Evolutionary conservation across 108 stramenopile species (phyloP).

Genomic region (Thalassiosira profunda): DNA sequence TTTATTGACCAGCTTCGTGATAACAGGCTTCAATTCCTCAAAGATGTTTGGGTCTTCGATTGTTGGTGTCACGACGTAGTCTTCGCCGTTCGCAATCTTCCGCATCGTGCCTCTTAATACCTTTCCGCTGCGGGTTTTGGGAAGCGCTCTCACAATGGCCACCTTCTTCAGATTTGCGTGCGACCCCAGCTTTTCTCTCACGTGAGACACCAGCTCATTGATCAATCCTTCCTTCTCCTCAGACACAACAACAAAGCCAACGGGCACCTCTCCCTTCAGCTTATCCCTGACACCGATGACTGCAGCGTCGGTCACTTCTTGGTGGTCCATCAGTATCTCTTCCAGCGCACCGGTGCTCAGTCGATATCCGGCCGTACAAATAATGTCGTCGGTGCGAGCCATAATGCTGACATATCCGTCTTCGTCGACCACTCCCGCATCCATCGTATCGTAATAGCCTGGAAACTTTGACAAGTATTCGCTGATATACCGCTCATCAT

Average conservation of each 20-base stretch:
- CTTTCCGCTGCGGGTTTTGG: slow-evolving; percentile 86
- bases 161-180: slow-evolving; percentile 71
- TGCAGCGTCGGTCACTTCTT: slow-evolving; percentile 71
- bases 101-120: slow-evolving; percentile 67
- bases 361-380: slow-evolving; percentile 80
- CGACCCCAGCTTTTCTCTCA: slow-evolving; percentile 69
- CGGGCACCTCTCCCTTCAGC: slow-evolving; percentile 75
- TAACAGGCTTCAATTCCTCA: slow-evolving; percentile 41
- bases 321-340: slow-evolving; percentile 66
- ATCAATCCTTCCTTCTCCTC: slow-evolving; percentile 34
- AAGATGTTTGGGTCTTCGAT: slow-evolving; percentile 76
- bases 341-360: slow-evolving; percentile 75
- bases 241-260: slow-evolving; percentile 67
- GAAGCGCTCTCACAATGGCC: slow-evolving; percentile 58
- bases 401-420: slow-evolving; percentile 81
- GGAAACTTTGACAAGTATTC: slow-evolving; percentile 60
- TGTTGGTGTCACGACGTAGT: slow-evolving; percentile 68
- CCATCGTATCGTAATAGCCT: slow-evolving; percentile 78
- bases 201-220: slow-evolving; percentile 55
- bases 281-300: slow-evolving; percentile 68
- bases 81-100: slow-evolving; percentile 69
- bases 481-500: slow-evolving; percentile 58
- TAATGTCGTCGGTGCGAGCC: slow-evolving; percentile 79
- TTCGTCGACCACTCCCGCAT: slow-evolving; percentile 71
- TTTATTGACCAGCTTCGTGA: slow-evolving; percentile 16